phyloP scores from a whole-genome alignment of 805 yeast genomes.

The Saccharomyces mikatae region DNA sequence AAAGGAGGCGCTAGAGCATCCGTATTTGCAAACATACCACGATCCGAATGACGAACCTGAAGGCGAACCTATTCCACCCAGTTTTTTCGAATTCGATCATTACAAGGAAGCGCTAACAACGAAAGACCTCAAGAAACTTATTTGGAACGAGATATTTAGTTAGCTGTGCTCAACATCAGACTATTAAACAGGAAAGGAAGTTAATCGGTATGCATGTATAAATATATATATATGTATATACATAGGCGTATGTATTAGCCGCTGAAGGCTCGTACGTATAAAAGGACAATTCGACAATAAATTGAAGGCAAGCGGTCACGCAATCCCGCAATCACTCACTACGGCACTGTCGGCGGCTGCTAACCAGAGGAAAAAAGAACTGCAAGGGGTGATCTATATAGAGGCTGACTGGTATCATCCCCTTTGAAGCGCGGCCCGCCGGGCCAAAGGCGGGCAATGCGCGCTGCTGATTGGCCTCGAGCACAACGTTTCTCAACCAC shows the following conservation, averaged over 20 bases:
- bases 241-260: background rate
- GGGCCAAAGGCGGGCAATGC: background rate
- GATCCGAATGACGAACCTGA: constrained; percentile 91
- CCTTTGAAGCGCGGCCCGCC: background rate
- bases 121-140: constrained; percentile 66
- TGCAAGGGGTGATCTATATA: background rate
- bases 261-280: background rate
- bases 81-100: constrained; percentile 83
- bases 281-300: background rate
- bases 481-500: background rate
- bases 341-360: background rate
- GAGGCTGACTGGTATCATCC: background rate
- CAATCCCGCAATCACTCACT: background rate
- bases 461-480: background rate
- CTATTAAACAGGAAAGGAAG: too few relatives aligned
- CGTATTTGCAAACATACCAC: constrained; percentile 80
- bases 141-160: constrained; percentile 62
- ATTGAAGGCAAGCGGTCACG: background rate
- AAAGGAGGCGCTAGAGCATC: constrained; percentile 75
- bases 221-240: background rate
- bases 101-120: constrained; percentile 70
- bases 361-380: background rate
- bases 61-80: constrained; percentile 74
- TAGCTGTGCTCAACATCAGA: background rate
- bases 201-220: background rate